Base-by-base conservation (phyloP, 495 filamentous ascomycete genomes). In the Lophium mytilinum region DNA sequence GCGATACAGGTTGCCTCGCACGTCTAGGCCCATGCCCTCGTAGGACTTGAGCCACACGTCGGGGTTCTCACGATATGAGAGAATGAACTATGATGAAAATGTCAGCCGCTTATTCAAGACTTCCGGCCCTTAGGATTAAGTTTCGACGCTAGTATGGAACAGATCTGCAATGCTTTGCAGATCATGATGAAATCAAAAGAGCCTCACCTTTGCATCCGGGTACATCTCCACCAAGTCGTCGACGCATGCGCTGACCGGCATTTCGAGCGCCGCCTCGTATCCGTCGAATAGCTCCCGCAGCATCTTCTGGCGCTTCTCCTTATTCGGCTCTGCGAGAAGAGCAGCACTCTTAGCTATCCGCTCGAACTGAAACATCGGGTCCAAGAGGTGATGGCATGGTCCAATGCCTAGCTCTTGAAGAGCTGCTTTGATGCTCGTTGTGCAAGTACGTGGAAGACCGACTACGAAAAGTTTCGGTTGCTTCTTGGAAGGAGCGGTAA, bases 201-300 rank as follows among this genome's bases (percentile, higher is more conserved):
- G 9, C 39, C 39, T 42, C 30, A 49, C 46, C 33, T 61, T 61
- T 4, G 68, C 66, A 34, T 69, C 62, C 11, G 69, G 68, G 21
- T 69, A 72, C 65, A 72, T 70, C 40, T 69, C 69, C 64, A 72
- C 70, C 3, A 69, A 54, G 42, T 70, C 66, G 9, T 70, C 68
- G 10, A 62, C 50, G 52, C 70, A 63, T 33, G 60, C 36, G 18
- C 58, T 43, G 10, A 58, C 58, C n/a, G 68, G 63, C 17, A 68
- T 61, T 19, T 71, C 66, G 30, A 45, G 41, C 0, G 59, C 57
- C 8, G 63, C 58, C n/a, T 48, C 53, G 43, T 60, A 68, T 10
- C 66, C 66, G 30, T 70, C 56, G 34, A 68, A 65, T 4, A 68
- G 15, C 24, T 41, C 49, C 30, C 62, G 50, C 8, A 70, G 49